phyloP scores from a whole-genome alignment of 108 stramenopile genomes.

The Epithemia pelagica region DNA sequence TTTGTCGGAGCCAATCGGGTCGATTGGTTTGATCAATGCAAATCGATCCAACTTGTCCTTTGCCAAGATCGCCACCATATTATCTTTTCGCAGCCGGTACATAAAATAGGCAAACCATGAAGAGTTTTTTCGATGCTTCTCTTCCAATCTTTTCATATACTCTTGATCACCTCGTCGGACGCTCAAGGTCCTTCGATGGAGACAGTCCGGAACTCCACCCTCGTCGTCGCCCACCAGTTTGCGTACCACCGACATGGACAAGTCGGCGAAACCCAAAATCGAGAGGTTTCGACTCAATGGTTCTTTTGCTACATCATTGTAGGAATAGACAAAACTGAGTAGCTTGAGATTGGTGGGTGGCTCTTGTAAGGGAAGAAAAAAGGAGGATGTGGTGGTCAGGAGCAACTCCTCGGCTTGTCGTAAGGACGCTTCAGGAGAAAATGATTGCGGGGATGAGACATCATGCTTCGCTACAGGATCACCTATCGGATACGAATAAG shows the following conservation, averaged over 20 bases:
- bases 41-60: conserved; percentile 58
- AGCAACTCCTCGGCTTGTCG: not conserved
- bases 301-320: not conserved
- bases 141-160: not conserved
- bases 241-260: not conserved
- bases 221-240: conserved; percentile 1
- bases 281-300: not conserved
- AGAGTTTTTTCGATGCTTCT: conserved; percentile 42
- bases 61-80: conserved; percentile 45
- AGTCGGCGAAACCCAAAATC: not conserved
- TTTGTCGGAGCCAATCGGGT: conserved; percentile 25
- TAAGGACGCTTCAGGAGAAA: too few relatives aligned
- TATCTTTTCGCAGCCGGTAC: conserved; percentile 20
- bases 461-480: not conserved
- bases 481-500: not conserved
- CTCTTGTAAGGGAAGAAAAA: not conserved
- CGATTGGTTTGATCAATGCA: conserved; percentile 43
- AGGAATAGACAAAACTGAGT: not conserved
- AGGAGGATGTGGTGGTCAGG: not conserved
- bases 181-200: not conserved
- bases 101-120: conserved; percentile 43
- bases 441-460: not conserved
- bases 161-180: not conserved
- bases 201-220: not conserved
- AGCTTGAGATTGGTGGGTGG: not conserved